Conservation (phyloP, 2,329 filamentous ascomycete species). For the Colletotrichum simmondsii region DNA sequence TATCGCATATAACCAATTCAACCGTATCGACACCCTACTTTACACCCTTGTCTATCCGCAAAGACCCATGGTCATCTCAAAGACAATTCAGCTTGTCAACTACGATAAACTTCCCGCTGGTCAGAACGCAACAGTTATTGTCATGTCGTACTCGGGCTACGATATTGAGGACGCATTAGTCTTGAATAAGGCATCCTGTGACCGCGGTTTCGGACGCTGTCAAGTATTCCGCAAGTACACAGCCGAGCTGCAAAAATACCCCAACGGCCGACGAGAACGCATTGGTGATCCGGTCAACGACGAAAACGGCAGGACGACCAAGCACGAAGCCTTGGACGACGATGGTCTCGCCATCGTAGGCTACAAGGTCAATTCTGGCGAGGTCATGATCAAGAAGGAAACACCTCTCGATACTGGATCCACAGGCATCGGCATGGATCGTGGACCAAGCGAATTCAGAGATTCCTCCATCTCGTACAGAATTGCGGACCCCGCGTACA, state of each 20-base stretch:
- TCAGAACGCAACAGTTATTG: constrained; percentile 96
- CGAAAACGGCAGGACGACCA: constrained; percentile 72
- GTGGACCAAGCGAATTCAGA: constrained; percentile 71
- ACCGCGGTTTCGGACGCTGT: constrained; percentile 94
- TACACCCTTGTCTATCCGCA: constrained; percentile 99
- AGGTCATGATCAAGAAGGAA: constrained; percentile 92
- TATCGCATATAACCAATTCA: constrained; percentile 98
- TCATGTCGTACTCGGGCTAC: constrained; percentile 99
- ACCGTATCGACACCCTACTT: constrained; percentile 93
- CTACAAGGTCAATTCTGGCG: constrained; percentile 78
- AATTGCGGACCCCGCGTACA: constrained; percentile 85
- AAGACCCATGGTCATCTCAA: constrained; percentile 95
- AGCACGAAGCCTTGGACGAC: constrained; percentile 79
- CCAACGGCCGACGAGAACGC: constrained; percentile 79
- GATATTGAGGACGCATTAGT: constrained; percentile 99
- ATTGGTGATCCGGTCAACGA: constrained; percentile 67
- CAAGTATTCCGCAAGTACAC: constrained; percentile 98
- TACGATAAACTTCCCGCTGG: constrained; percentile 98
- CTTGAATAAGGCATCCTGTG: constrained; percentile 94
- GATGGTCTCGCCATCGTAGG: constrained; percentile 93
- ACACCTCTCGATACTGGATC: constrained; percentile 82
- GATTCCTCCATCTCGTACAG: constrained; percentile 82
- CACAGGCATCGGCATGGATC: constrained; percentile 76
- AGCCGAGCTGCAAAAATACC: constrained; percentile 87
- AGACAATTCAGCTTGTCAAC: constrained; percentile 95